Evolutionary conservation across 768 basidiomycete genomes (phyloP), one percentile per base, ranked within the genome.

Genomic region (Tulasnella sp.): DNA sequence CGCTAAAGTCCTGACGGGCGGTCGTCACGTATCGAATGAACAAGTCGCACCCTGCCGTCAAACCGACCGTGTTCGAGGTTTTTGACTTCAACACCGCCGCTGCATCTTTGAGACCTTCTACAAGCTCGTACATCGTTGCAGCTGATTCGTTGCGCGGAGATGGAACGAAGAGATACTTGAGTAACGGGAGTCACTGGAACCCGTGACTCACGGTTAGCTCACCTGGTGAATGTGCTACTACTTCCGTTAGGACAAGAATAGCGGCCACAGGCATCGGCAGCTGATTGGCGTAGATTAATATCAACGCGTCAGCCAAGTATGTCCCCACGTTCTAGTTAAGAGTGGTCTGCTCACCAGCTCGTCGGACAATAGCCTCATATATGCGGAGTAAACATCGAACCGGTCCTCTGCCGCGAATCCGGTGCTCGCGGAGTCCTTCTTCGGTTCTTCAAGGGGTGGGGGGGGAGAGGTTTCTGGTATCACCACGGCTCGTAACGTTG

Each of bases 111-210:
- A 98, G 90, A 37, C 92, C 96, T 82, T 93, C 90, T 34, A 94
- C 92, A 41, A 99, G 92, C 86, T 99, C 97, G 83, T 93, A 95
- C 93, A 96, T 96, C 31, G 96, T 98, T 2, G 92, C 94, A 75
- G 94, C 95, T 95, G 84, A 69, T 72, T 77, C 72, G 60, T 79
- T 11, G 77, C 44, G 20, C 42, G 73, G 76, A 79, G 60, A 40
- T 31, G 42, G 58, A 14, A 69, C 2, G 11, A 54, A 54, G 24
- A n/a, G 54, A 54, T 54, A 84, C 78, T n/a, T 81, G 40, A 41
- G 54, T 37, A 34, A 77, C 24, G 54, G 79, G 74, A 42, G 46
- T 75, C 74, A 75, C 41, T 18, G 41, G 40, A 40, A 44, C n/a
- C 40, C 58, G 76, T 18, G 54, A 28, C 80, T 42, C 75, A 77